These are phyloP conservation scores for Solanum chiquidenum DNA, from an alignment of 257 asterid species.

Conservation along the genomic window DNA sequence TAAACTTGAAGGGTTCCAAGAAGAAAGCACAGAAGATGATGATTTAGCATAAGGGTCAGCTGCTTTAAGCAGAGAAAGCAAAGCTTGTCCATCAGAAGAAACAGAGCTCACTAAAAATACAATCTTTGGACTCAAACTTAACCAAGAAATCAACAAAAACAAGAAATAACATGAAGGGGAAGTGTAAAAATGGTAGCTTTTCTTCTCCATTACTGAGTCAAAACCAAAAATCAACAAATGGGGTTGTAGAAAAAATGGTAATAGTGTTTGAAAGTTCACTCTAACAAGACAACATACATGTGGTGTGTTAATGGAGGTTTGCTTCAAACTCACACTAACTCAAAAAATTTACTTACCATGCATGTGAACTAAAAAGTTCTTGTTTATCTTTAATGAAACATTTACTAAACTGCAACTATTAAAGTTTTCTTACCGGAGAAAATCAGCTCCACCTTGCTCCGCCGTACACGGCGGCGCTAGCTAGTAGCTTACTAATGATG, in stretches of 20 bases:
- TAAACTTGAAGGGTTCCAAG: conserved; percentile 63
- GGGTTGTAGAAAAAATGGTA: neutral
- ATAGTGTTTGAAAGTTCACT: conserved; percentile 8
- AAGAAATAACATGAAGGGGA: conserved; percentile 2
- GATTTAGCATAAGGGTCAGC: conserved; percentile 43
- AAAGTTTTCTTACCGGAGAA: conserved; percentile 15
- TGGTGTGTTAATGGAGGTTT: conserved; percentile 16
- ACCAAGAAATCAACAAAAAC: conserved; percentile 15
- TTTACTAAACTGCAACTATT: neutral
- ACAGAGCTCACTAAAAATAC: conserved; percentile 22
- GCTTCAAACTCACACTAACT: conserved; percentile 36
- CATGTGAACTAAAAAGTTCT: conserved; percentile 27
- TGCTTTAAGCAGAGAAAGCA: conserved; percentile 59
- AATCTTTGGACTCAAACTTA: neutral
- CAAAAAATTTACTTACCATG: conserved; percentile 18
- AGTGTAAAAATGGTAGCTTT: neutral
- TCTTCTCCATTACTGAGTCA: conserved; percentile 27
- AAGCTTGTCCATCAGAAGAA: conserved; percentile 76
- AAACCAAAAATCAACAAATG: neutral
- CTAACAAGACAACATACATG: conserved; percentile 45
- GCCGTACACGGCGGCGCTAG: conserved; percentile 29
- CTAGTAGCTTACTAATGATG: neutral
- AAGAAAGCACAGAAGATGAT: conserved; percentile 55
- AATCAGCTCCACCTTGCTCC: conserved; percentile 15
- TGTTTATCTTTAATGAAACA: neutral